Base-by-base conservation (phyloP, 2,329 filamentous ascomycete genomes). In the Aspergillus ruber region DNA sequence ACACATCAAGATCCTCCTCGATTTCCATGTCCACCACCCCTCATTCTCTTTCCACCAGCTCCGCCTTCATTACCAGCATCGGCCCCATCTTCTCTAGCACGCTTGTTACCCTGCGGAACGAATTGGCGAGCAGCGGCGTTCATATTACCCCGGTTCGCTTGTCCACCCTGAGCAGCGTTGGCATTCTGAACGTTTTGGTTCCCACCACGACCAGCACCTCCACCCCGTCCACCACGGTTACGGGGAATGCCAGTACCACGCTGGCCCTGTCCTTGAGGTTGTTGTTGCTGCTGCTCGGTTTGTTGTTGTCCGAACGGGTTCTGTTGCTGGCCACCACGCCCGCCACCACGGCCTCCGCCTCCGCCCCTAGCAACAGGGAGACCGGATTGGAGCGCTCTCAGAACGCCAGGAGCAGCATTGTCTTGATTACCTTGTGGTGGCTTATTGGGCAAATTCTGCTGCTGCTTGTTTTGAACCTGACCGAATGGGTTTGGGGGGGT, bases 31-130 rank as follows among this genome's bases (percentile, higher is more conserved):
- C 66, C 66, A 42, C 70, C 70, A 10, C 74, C 74, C 52, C 74
- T 62, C 53, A 74, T 71, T 53, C 74, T 66, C 61, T 78, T 78
- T 35, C 73, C 74, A 43, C 59, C 63, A 50, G 58, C 68, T 41
- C 62, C 68, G 38, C 50, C 59, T 44, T 69, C 73, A 36, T 62
- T 57, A 17, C 62, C 53, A 21, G 50, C 70, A 40, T 70, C 68
- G 9, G 60, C 54, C 4, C 69, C 71, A 47, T 81, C 78, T 47
- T 81, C 78, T 45, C 78, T 71, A 17, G 75, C 71, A 32, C 79
- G 70, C 64, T 82, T 81, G 56, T 74, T 78, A 18, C 77, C 76
- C 13, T 75, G 73, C 23, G 78, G 79, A 55, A 81, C 77, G 48
- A 83, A 81, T 43, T 78, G 76, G 12, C 69, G 68, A 18, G 73